Evolutionary conservation across 164 flowering plant genomes (phyloP).

Genomic region (Piper betle): DNA sequence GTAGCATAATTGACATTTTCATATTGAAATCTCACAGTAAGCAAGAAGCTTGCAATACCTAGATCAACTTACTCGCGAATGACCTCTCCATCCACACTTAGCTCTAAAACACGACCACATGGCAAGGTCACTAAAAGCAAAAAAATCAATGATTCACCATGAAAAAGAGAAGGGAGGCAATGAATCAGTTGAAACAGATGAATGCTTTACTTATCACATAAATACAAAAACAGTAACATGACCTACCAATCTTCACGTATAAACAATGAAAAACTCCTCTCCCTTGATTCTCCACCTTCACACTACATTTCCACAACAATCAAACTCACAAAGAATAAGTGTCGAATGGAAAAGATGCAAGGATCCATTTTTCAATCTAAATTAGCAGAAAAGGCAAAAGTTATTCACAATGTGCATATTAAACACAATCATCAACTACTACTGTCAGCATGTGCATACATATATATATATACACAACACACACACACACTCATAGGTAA

Average conservation of each 20-base stretch:
- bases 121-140: slow-evolving; percentile 28
- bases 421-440: no score
- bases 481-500: no score
- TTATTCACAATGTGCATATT: no score
- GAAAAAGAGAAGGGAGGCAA: slow-evolving; percentile 1
- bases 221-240: neutral
- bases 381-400: neutral
- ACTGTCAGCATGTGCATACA: no score
- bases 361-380: neutral
- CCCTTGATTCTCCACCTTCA: slow-evolving; percentile 49
- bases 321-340: neutral
- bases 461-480: no score
- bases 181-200: neutral
- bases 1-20: neutral
- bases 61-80: slow-evolving; percentile 21
- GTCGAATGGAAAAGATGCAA: neutral
- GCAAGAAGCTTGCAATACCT: neutral
- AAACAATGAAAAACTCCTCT: slow-evolving; percentile 47
- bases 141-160: neutral
- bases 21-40: neutral
- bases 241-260: slow-evolving; percentile 42
- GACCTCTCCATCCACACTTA: slow-evolving; percentile 68
- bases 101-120: slow-evolving; percentile 54
- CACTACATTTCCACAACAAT: slow-evolving; percentile 30
- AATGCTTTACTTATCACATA: neutral